Conservation (phyloP, 768 basidiomycete genomes). For the Boletus pseudopeckii region DNA sequence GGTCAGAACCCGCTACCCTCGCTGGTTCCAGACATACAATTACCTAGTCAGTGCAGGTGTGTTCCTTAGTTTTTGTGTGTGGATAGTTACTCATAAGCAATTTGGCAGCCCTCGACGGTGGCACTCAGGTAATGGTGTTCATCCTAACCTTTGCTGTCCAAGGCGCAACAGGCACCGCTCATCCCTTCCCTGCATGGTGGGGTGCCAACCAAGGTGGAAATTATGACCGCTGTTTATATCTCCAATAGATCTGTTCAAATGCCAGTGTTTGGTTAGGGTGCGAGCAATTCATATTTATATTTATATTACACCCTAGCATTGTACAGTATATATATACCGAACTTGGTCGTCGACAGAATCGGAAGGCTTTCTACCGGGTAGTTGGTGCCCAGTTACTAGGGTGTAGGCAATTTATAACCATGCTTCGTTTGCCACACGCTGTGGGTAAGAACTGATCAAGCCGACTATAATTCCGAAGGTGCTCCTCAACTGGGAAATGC, state of each 20-base stretch:
- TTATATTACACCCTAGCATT: not conserved
- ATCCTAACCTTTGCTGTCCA: slow-evolving; percentile 49
- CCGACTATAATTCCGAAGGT: too few species aligned
- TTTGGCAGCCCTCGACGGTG: slow-evolving; percentile 34
- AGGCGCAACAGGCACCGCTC: slow-evolving; percentile 46
- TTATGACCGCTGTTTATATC: slow-evolving; percentile 27
- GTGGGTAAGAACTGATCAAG: too few species aligned
- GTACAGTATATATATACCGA: too few species aligned
- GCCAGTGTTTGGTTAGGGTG: not conserved
- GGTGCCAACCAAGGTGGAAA: slow-evolving; percentile 52
- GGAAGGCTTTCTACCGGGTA: too few species aligned
- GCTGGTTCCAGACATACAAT: slow-evolving; percentile 38
- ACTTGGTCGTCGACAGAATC: too few species aligned
- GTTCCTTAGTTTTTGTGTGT: not conserved
- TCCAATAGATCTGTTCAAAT: slow-evolving; percentile 2
- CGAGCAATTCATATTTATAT: too few species aligned
- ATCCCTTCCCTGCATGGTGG: slow-evolving; percentile 58
- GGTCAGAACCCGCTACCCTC: slow-evolving; percentile 34
- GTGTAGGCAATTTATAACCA: too few species aligned
- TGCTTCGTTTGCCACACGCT: too few species aligned
- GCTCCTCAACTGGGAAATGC: not conserved
- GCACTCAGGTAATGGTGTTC: slow-evolving; percentile 52
- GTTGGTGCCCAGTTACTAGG: too few species aligned
- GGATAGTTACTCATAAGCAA: not conserved
- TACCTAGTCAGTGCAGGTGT: slow-evolving; percentile 42